Evolutionary conservation across 2,329 filamentous ascomycete genomes (phyloP), one percentile per base, ranked within the genome.

Genomic region (Eurotiales sp.): DNA sequence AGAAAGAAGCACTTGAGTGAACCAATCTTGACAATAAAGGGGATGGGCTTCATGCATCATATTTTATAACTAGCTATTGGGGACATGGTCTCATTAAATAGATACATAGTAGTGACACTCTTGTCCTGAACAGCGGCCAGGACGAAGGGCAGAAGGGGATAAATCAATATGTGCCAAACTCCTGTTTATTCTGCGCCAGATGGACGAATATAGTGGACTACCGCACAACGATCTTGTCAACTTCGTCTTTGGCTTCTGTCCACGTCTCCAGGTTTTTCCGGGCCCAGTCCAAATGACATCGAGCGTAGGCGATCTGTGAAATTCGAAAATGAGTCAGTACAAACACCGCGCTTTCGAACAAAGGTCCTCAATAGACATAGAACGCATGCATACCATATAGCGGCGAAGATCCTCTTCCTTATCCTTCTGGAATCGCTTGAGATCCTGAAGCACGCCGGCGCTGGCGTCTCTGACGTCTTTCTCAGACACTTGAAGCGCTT

Each of bases 401-500:
- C 88, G 83, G 64, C 85, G 86, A 63, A 99, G 70, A 67, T 99
- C 93, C 46, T 92, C 90, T 72, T 99, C 95, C 71, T 99, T 99
- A 72, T 97, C 91, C 53, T 78, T 78, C 71, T 99, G 95, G 72
- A 99, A 99, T 55, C 93, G 79, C 74, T 90, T 90, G 54, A 99
- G 75, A 66, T 99, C 93, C 62, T 88, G 86, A 60, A 99, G 72
- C 4, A 97, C 89, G 47, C 90, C 95, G 2, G 82, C 77, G 64
- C 90, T 96, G 8, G 93, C 93, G 63, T 97, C 90, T 67, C 88
- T 91, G 55, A 97, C 93, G 65, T 99, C 93, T 63, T 90, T 85
- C 56, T 91, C 90, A 4, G 90, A 88, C 4, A 88, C 91, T 27
- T 90, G 82, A 52, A 96, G 81, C 1, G 93, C 93, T 75, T 95